Percentiles rank a stretch among this genome's conserved stretches.
Conservation (phyloP, 805 yeast genomes). For the Metschnikowia baotianmanensis region DNA sequence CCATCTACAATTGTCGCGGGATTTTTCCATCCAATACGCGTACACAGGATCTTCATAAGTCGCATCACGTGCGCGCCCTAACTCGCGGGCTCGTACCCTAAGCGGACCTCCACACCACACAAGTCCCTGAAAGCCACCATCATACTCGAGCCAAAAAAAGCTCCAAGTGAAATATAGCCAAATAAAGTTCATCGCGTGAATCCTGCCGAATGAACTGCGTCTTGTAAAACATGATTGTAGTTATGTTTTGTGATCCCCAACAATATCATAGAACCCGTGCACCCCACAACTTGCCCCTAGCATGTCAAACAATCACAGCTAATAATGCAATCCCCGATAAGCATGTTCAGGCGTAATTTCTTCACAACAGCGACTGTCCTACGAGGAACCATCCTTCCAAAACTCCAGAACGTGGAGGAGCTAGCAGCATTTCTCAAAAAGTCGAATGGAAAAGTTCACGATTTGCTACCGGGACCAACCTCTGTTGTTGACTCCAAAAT, state of each 20-base stretch:
- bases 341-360: constrained; percentile 9
- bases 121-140: too few relatives aligned
- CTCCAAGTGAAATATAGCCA: background rate
- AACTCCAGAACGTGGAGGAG: constrained; percentile 7
- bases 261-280: too few relatives aligned
- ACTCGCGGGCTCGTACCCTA: constrained; percentile 8
- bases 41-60: background rate
- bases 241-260: too few relatives aligned
- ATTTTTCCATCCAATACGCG: constrained; percentile 8
- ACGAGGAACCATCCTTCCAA: constrained; percentile 7
- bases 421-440: constrained; percentile 9
- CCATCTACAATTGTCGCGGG: constrained; percentile 3
- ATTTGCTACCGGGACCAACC: constrained; percentile 15
- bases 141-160: too few relatives aligned
- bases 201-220: too few relatives aligned
- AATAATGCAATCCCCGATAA: background rate
- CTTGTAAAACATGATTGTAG: too few relatives aligned
- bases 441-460: constrained; percentile 16
- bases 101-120: background rate
- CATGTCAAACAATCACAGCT: too few relatives aligned
- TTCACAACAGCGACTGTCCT: constrained; percentile 1
- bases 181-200: too few relatives aligned
- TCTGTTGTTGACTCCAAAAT: constrained; percentile 18
- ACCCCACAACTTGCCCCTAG: too few relatives aligned
- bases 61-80: constrained; percentile 4